Evolutionary conservation across 371 early-diverging fungal species (phyloP).

Genomic region (Cokeromyces recurvatus): DNA sequence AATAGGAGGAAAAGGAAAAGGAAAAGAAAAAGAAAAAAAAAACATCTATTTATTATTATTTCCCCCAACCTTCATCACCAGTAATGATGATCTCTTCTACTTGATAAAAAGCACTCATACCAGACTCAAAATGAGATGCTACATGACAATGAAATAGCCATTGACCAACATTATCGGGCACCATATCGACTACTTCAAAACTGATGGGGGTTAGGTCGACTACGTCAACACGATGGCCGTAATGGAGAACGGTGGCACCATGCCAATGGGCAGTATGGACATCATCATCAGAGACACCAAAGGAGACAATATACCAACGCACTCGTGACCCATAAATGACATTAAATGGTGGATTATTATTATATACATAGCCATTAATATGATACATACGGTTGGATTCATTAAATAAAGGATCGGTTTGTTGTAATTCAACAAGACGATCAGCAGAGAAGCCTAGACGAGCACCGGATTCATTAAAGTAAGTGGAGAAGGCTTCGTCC

Average conservation of each 20-base stretch:
- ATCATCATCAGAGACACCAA: constrained; percentile 39
- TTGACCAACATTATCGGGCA: constrained; percentile 49
- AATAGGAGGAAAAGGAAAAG: not conserved
- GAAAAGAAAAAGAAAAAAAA: too few relatives aligned
- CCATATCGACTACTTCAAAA: constrained; percentile 42
- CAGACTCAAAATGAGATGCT: constrained; percentile 40
- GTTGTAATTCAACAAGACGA: constrained; percentile 1
- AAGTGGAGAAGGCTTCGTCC: constrained; percentile 41
- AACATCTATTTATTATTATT: too few relatives aligned
- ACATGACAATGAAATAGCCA: constrained; percentile 56
- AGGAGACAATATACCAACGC: constrained; percentile 46
- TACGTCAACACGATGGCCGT: constrained; percentile 46
- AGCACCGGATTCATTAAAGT: constrained; percentile 27
- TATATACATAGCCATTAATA: constrained; percentile 47
- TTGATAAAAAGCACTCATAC: constrained; percentile 48
- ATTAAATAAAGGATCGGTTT: constrained; percentile 22
- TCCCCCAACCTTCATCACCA: constrained; percentile 47
- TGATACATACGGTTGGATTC: constrained; percentile 50
- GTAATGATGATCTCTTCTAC: constrained; percentile 39
- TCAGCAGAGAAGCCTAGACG: constrained; percentile 18
- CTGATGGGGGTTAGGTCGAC: constrained; percentile 41
- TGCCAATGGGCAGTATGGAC: constrained; percentile 55
- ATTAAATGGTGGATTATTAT: constrained; percentile 35
- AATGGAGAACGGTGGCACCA: constrained; percentile 35
- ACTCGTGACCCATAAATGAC: constrained; percentile 36